Evolutionary conservation across 2,329 filamentous ascomycete species (phyloP).

Genomic region (Arthrobotrys sphaeroides): DNA sequence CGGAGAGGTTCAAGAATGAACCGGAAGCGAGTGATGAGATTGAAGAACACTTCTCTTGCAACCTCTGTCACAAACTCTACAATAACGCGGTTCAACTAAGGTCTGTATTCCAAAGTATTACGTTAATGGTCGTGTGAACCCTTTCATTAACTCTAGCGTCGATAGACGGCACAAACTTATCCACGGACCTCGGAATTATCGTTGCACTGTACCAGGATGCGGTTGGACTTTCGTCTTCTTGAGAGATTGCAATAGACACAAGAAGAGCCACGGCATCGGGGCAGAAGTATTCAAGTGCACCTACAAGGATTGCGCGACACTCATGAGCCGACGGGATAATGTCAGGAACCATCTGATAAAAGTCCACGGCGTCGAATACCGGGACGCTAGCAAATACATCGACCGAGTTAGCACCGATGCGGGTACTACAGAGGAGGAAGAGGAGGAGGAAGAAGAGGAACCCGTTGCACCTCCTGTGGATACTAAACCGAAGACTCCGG

Average conservation of each 20-base stretch:
- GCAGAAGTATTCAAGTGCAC: not conserved
- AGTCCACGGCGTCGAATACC: not conserved
- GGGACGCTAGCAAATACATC: not conserved
- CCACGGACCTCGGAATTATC: not conserved
- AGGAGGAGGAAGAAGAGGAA: too few species aligned
- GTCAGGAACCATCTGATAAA: not conserved
- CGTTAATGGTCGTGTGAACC: too few species aligned
- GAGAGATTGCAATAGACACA: not conserved
- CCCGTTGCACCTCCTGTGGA: too few species aligned
- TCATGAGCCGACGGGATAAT: not conserved
- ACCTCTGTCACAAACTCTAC: not conserved
- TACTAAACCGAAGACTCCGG: too few species aligned
- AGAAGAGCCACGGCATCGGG: not conserved
- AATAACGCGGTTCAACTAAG: not conserved
- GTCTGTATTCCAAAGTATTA: too few species aligned
- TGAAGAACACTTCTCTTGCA: not conserved
- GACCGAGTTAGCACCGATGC: not conserved
- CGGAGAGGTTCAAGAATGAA: not conserved
- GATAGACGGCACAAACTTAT: not conserved
- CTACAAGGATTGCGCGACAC: not conserved
- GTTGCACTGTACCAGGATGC: not conserved
- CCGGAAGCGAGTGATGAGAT: not conserved
- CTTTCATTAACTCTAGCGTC: not conserved
- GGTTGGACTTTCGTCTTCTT: not conserved
- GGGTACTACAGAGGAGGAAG: not conserved